Percentiles rank a stretch among this genome's conserved stretches.
These are phyloP conservation scores for Malassezia caprae DNA, from an alignment of 1,284 basidiomycete genomes.

Conservation along the genomic window DNA sequence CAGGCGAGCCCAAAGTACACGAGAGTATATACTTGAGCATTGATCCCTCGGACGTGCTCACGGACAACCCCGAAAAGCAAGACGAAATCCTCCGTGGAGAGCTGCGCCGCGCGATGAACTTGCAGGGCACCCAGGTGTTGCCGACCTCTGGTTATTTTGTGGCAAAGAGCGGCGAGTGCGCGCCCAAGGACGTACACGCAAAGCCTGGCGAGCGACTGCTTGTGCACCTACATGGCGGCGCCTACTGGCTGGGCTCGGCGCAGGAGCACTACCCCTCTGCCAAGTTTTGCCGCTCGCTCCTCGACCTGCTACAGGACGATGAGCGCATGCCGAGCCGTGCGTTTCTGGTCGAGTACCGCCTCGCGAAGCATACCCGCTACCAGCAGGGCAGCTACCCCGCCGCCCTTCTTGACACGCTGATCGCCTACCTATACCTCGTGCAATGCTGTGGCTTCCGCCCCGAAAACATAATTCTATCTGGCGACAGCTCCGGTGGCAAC, in stretches of 20 bases:
- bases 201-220: conserved; percentile 31
- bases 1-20: conserved; percentile 32
- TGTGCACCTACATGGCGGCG: conserved; percentile 39
- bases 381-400: conserved; percentile 36
- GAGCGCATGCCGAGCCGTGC: conserved; percentile 16
- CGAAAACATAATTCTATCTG: conserved; percentile 57
- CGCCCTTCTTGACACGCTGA: conserved; percentile 35
- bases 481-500: conserved; percentile 65
- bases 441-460: conserved; percentile 28
- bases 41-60: conserved; percentile 18
- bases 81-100: conserved; percentile 28
- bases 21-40: conserved; percentile 37
- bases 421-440: conserved; percentile 39
- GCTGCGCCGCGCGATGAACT: conserved; percentile 25
- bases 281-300: background rate
- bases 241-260: conserved; percentile 30
- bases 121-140: conserved; percentile 22
- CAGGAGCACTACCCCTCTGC: conserved; percentile 8
- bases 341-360: conserved; percentile 40
- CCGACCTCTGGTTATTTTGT: conserved; percentile 40
- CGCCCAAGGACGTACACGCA: conserved; percentile 7
- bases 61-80: background rate
- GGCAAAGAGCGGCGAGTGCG: background rate
- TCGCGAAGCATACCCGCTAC: conserved; percentile 29
- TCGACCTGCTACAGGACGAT: background rate